phyloP scores from a whole-genome alignment of 2,329 filamentous ascomycete genomes.

The Aurifilum marmelostoma region DNA sequence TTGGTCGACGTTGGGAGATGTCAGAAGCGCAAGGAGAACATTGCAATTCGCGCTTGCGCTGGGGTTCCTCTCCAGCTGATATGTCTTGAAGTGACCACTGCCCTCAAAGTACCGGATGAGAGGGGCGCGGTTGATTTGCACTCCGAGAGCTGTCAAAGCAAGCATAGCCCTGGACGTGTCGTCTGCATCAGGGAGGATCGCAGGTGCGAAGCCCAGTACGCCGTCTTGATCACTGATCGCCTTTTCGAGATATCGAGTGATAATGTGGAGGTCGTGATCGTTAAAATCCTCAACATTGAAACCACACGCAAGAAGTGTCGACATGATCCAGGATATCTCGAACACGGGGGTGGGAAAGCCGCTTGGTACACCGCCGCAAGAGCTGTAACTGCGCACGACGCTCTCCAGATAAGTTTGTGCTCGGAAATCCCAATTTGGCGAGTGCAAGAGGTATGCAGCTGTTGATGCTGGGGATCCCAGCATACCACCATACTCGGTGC shows the following conservation, averaged over 20 bases:
- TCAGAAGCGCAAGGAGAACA: slow-evolving; percentile 9
- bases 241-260: too few species aligned
- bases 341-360: neutral
- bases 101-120: slow-evolving; percentile 4
- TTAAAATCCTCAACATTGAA: neutral
- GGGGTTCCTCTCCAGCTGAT: slow-evolving; percentile 4
- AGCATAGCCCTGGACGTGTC: slow-evolving; percentile 9
- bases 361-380: neutral
- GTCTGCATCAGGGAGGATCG: slow-evolving; percentile 6
- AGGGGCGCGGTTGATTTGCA: neutral
- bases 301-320: neutral
- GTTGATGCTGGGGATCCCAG: neutral
- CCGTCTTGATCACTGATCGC: neutral
- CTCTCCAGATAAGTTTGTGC: slow-evolving; percentile 6
- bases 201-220: neutral
- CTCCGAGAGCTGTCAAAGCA: neutral
- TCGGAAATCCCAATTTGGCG: neutral
- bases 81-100: slow-evolving; percentile 11
- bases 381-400: neutral
- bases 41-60: slow-evolving; percentile 16
- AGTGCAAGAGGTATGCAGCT: too few species aligned
- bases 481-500: neutral
- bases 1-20: neutral
- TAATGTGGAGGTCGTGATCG: too few species aligned
- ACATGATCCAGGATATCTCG: neutral